Conservation (phyloP, 1,139 yeast species). For the Candida glucosophila region DNA sequence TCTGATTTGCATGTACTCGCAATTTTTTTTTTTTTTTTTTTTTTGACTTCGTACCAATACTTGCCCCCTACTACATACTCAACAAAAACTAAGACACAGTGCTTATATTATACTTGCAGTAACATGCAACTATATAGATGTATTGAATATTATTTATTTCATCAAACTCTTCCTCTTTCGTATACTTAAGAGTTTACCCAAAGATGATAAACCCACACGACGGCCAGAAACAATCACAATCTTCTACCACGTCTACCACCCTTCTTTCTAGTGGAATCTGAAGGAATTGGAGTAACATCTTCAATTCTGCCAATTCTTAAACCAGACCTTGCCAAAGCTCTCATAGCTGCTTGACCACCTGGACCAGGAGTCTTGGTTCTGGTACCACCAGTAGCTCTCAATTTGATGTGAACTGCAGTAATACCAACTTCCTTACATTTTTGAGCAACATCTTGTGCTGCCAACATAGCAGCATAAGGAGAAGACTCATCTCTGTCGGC, state of each 20-base stretch:
- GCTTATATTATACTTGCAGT: too few species aligned
- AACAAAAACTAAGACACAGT: too few species aligned
- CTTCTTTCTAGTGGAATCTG: slow-evolving; percentile 99
- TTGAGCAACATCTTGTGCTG: slow-evolving; percentile 99
- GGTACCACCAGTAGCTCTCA: slow-evolving; percentile 99
- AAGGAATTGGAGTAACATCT: slow-evolving; percentile 99
- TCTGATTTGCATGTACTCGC: too few species aligned
- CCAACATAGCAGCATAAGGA: slow-evolving; percentile 99
- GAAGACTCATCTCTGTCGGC: slow-evolving; percentile 99
- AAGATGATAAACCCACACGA: too few species aligned
- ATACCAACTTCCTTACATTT: slow-evolving; percentile 99
- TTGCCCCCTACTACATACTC: too few species aligned
- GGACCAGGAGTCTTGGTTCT: slow-evolving; percentile 99
- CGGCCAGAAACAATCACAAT: slow-evolving; percentile 64
- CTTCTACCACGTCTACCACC: slow-evolving; percentile 99
- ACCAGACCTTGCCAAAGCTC: slow-evolving; percentile 99
- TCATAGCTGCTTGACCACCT: slow-evolving; percentile 99
- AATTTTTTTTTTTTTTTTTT: too few species aligned
- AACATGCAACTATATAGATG: too few species aligned
- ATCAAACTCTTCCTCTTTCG: too few species aligned
- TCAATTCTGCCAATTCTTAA: slow-evolving; percentile 99
- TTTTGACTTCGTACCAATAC: too few species aligned
- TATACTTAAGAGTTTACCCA: too few species aligned
- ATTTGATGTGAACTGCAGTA: slow-evolving; percentile 98
- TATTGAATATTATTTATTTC: too few species aligned